Percentiles rank a stretch among this genome's conserved stretches.
Evolutionary conservation across 306 rosid species (phyloP).

Genomic region (Astragalus membranaceus): DNA sequence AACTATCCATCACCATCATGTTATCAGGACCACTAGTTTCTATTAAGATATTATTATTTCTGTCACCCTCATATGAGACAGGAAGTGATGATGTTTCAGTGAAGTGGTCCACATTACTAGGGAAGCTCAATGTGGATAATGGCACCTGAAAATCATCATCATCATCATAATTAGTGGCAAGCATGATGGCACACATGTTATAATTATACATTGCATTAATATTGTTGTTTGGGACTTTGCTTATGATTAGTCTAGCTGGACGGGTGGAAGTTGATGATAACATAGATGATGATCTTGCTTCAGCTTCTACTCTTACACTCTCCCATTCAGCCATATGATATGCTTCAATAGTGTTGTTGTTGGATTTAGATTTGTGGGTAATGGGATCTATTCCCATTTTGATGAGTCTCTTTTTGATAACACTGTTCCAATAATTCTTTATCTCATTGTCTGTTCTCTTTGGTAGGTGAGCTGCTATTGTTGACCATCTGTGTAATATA

Average conservation of each 20-base stretch:
- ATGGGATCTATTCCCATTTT: conserved; percentile 35
- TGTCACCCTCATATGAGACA: no score
- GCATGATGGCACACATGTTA: conserved; percentile 21
- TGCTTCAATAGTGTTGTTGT: background rate
- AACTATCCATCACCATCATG: no score
- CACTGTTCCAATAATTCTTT: conserved; percentile 39
- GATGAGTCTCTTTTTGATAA: conserved; percentile 30
- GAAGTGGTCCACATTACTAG: no score
- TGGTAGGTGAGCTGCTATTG: conserved; percentile 31
- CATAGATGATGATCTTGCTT: conserved; percentile 24
- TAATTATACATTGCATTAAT: no score
- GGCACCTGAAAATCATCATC: conserved; percentile 4
- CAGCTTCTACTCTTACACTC: conserved; percentile 34
- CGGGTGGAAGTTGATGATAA: background rate
- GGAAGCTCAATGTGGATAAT: background rate
- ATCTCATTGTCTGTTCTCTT: conserved; percentile 41
- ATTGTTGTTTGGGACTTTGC: background rate
- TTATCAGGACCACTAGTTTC: no score
- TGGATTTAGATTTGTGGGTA: conserved; percentile 28
- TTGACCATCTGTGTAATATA: conserved; percentile 29
- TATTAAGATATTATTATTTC: no score
- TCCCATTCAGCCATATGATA: conserved; percentile 30
- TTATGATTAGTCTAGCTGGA: background rate
- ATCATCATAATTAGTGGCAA: background rate
- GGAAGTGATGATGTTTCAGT: no score